These are phyloP conservation scores for Aspergillus aculeatus DNA, from an alignment of 2,329 filamentous ascomycete species.

Conservation along the genomic window DNA sequence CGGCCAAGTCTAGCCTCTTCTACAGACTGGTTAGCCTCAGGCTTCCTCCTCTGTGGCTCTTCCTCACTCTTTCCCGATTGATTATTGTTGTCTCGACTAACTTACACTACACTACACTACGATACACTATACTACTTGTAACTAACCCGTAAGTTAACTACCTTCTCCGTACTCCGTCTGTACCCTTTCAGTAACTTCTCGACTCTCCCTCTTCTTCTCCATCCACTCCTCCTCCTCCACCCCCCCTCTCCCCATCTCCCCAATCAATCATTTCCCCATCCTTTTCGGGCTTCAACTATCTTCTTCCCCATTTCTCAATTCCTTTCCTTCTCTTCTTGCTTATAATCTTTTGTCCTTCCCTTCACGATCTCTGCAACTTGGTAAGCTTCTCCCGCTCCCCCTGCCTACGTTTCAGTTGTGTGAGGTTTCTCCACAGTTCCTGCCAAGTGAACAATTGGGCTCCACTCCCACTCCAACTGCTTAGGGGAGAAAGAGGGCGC, in stretches of 20 bases:
- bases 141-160: background rate
- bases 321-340: background rate
- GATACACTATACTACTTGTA: background rate
- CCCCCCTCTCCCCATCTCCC: background rate
- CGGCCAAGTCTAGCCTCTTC: constrained; percentile 4
- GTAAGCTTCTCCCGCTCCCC: constrained; percentile 18
- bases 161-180: background rate
- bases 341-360: background rate
- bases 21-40: background rate
- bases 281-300: constrained; percentile 5
- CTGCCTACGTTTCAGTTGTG: constrained; percentile 12
- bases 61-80: background rate
- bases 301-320: constrained; percentile 4
- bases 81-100: too few species aligned
- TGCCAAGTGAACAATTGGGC: constrained; percentile 27
- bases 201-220: constrained; percentile 2
- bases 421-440: constrained; percentile 30
- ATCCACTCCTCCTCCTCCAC: constrained; percentile 2
- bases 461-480: constrained; percentile 29
- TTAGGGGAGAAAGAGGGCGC: constrained; percentile 18
- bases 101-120: background rate
- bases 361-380: constrained; percentile 7
- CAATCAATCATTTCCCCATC: background rate
- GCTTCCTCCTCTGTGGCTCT: background rate
- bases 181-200: background rate